A percentile compares a stretch with the other conserved stretches of the same genome.
Evolutionary conservation across 2,329 filamentous ascomycete genomes (phyloP).

Genomic region (Calonectria ilicicola): DNA sequence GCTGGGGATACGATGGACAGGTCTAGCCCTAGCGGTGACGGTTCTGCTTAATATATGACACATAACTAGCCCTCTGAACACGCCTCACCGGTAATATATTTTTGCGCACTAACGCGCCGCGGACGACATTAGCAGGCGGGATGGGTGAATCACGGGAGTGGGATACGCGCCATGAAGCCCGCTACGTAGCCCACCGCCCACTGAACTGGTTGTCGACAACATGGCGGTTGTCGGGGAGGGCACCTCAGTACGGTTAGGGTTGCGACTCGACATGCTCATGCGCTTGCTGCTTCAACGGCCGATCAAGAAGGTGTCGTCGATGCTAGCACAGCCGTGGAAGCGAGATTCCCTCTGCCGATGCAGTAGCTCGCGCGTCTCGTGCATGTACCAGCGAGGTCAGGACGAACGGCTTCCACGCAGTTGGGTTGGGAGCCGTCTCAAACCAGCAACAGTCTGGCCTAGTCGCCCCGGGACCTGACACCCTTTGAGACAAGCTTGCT

Average conservation of each 20-base stretch:
- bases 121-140: background rate
- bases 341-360: slow-evolving; percentile 1
- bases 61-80: background rate
- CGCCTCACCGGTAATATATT: slow-evolving; percentile 4
- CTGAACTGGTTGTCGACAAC: background rate
- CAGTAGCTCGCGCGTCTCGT: slow-evolving; percentile 3
- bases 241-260: slow-evolving; percentile 2
- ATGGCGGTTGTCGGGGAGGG: background rate
- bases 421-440: background rate
- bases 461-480: background rate
- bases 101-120: background rate
- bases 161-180: background rate
- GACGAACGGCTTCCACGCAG: background rate
- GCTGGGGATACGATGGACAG: too few species aligned
- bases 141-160: background rate
- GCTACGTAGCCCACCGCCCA: too few species aligned
- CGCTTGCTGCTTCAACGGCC: background rate
- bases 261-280: background rate
- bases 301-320: too few species aligned
- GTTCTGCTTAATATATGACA: background rate
- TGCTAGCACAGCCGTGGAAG: background rate
- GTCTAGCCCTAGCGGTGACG: background rate
- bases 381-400: background rate
- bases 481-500: background rate
- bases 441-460: background rate